Evolutionary conservation across 1,139 yeast genomes (phyloP), one percentile per base, ranked within the genome.

Genomic region (Geotrichum fermentans): DNA sequence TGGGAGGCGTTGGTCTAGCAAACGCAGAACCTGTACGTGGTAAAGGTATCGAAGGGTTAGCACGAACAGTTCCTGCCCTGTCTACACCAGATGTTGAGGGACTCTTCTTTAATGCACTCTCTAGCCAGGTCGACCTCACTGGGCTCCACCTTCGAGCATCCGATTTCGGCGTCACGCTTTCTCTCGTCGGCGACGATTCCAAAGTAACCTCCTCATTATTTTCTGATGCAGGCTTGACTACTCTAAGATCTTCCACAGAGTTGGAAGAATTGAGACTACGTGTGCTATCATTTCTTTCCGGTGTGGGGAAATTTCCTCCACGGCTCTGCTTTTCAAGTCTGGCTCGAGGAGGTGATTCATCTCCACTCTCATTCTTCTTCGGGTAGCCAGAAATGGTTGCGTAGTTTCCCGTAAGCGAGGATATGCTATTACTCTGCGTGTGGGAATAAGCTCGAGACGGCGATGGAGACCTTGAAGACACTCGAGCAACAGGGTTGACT

Each of bases 91-190:
- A 29, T 17, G 45, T 16, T 17, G 41, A 53, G 10, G 56, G 50
- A 44, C 52, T 58, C 46, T 59, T 60, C 44, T 55, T 58, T 28
- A 63, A 46, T 5, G 66, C 66, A 43, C 61, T 60, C 37, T 61
- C 65, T 13, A 63, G 50, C 66, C 66, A 63, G 1, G 65, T 59
- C 40, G 59, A 61, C 29, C 51, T 34, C 17, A 43, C 37, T 21
- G 54, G 52, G 22, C 50, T 45, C 52, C 52, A 49, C 21, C 54
- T 50, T 26, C 65, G 51, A 18, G 62, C 52, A 39, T 54, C 59
- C 6, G 44, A 20, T 10, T 14, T 13, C 20, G 28, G n/a, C 26
- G 33, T n/a, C 17, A 28, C 35, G 35, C 51, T 40, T 10, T 17
- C 32, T 22, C 28, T 32, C n/a, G 21, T 11, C 18, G 14, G 6